Conservation (phyloP, 306 rosid genomes). For the Fragaria vesca region DNA sequence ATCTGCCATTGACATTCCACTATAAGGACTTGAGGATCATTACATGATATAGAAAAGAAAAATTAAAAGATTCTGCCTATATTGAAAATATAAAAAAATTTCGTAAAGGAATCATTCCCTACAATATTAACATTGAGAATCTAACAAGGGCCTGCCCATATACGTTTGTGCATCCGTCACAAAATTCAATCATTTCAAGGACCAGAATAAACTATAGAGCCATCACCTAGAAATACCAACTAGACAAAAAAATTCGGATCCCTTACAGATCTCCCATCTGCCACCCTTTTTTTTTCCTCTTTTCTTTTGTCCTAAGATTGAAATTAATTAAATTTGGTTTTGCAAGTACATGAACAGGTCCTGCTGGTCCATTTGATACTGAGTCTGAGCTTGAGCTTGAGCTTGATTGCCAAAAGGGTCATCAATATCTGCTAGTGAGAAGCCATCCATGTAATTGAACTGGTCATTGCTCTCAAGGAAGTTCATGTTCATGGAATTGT, state of each 20-base stretch:
- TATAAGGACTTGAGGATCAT: neutral
- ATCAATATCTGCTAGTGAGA: constrained; percentile 24
- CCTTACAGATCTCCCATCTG: neutral
- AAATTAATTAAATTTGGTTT: constrained; percentile 38
- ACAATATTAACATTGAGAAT: neutral
- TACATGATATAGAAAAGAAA: neutral
- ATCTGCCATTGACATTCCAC: neutral
- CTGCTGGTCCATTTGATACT: constrained; percentile 54
- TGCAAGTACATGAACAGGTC: constrained; percentile 54
- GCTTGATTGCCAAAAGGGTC: constrained; percentile 54
- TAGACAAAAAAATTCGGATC: constrained; percentile 3
- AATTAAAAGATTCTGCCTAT: neutral
- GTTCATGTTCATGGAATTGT: constrained; percentile 38
- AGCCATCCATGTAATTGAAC: constrained; percentile 47
- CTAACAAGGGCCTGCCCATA: neutral
- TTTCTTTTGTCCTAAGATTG: neutral
- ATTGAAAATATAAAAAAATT: neutral
- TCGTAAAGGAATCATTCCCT: neutral
- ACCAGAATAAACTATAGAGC: neutral
- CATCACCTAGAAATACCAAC: constrained; percentile 1
- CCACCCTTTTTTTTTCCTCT: neutral
- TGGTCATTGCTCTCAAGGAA: constrained; percentile 9
- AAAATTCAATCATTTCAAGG: neutral
- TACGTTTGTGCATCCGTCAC: neutral
- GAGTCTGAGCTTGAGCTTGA: constrained; percentile 41